Evolutionary conservation across 306 rosid genomes (phyloP).

Genomic region (Myrica gale): DNA sequence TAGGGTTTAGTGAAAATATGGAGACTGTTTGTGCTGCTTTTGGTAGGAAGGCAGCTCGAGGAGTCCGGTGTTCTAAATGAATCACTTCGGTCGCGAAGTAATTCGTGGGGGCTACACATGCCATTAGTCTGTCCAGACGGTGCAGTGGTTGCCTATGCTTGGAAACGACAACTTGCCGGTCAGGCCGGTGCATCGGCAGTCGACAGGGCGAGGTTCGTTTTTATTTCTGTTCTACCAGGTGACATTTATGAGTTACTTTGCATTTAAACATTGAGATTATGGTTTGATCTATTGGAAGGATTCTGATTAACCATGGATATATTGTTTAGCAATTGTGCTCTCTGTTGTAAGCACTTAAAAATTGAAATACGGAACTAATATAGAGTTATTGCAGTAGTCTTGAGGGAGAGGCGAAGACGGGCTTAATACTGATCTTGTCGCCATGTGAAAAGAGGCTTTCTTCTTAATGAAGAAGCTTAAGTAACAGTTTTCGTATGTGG

Average conservation of each 20-base stretch:
- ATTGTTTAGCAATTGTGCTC: background rate
- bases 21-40: slow-evolving; percentile 2
- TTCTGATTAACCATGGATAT: background rate
- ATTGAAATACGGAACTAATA: background rate
- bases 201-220: slow-evolving; percentile 71
- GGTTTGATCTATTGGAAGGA: background rate
- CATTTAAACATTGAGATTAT: background rate
- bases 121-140: slow-evolving; percentile 95
- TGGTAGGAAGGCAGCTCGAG: slow-evolving; percentile 77
- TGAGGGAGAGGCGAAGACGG: background rate
- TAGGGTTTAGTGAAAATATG: slow-evolving; percentile 5
- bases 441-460: background rate
- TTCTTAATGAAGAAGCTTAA: background rate
- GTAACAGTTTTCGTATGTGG: background rate
- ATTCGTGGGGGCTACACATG: slow-evolving; percentile 95
- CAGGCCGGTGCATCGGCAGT: slow-evolving; percentile 96
- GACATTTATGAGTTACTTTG: background rate
- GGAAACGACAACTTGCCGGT: slow-evolving; percentile 92
- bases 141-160: slow-evolving; percentile 91
- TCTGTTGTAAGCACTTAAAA: background rate
- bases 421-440: background rate
- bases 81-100: slow-evolving; percentile 69
- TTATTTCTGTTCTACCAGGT: slow-evolving; percentile 1
- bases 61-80: slow-evolving; percentile 84
- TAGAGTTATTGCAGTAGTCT: background rate